phyloP scores from a whole-genome alignment of 1,284 basidiomycete species.

The Cystobasidium slooffiae region DNA sequence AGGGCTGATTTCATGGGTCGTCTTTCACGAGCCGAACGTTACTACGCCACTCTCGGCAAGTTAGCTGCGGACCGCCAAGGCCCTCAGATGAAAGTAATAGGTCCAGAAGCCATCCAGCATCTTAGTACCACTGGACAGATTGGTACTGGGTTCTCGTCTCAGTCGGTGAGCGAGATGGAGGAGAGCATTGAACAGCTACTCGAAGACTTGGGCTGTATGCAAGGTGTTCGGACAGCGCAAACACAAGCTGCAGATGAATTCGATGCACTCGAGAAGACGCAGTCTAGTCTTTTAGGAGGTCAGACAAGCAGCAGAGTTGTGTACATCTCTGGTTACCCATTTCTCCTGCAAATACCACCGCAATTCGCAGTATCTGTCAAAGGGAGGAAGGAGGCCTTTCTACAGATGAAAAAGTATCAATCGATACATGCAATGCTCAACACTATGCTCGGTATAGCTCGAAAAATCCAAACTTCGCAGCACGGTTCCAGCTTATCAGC shows the following conservation, averaged over 20 bases:
- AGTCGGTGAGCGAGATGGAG: slow-evolving; percentile 13
- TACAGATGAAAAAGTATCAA: slow-evolving; percentile 26
- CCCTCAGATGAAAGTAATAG: slow-evolving; percentile 29
- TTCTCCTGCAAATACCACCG: slow-evolving; percentile 35
- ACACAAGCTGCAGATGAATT: slow-evolving; percentile 18
- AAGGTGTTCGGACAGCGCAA: not conserved
- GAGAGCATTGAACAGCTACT: slow-evolving; percentile 29
- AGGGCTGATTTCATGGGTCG: slow-evolving; percentile 23
- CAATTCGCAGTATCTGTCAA: slow-evolving; percentile 14
- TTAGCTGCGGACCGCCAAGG: slow-evolving; percentile 27
- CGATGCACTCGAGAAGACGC: slow-evolving; percentile 9
- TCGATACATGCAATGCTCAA: slow-evolving; percentile 5
- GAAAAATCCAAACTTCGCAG: not conserved
- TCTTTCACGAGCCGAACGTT: slow-evolving; percentile 24
- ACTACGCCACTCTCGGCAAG: slow-evolving; percentile 18
- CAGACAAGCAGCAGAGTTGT: slow-evolving; percentile 32
- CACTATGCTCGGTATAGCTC: slow-evolving; percentile 28
- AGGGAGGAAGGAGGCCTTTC: slow-evolving; percentile 13
- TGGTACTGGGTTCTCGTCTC: slow-evolving; percentile 21
- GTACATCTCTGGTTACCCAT: slow-evolving; percentile 33
- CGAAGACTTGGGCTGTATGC: slow-evolving; percentile 7
- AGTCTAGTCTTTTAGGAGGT: slow-evolving; percentile 17
- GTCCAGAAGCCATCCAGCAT: slow-evolving; percentile 4
- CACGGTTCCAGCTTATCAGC: not conserved
- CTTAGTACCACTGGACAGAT: slow-evolving; percentile 15